Base-by-base conservation (phyloP, 1,284 basidiomycete genomes). In the Trametes polyzona region DNA sequence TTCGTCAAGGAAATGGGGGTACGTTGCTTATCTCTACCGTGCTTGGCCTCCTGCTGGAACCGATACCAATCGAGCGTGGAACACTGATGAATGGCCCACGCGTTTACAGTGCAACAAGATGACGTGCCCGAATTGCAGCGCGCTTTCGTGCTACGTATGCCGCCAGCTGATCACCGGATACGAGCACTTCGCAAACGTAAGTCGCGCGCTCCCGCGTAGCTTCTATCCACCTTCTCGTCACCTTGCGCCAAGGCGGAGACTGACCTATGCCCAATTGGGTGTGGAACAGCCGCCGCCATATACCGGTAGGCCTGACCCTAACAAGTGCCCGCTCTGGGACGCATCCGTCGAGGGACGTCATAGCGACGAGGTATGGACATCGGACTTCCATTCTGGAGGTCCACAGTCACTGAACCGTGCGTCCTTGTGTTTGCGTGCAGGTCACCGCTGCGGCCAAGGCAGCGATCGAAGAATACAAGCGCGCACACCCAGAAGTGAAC, bases 61-160 rank as follows among this genome's bases (percentile, higher is more conserved):
- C 12, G 21, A 12, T 24, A 14, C 4, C 23, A 12, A 27, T n/a
- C 14, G 9, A 17, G 24, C 21, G 19, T n/a, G 10, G 12, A n/a
- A 6, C 24, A 21, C 48, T 40, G 16, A 40, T 12, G 9, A 19
- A 1, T 14, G 44, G n/a, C 23, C 36, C 26, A 26, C 21, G 36
- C 11, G 30, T 14, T 29, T 47, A 17, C 63, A 91, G 87, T 92
- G 90, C 73, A 92, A 92, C 77, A 92, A 91, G 69, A 91, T 92
- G 85, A 80, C 75, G 12, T 94, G 92, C 65, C 79, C 84, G 1
- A 75, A 84, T 55, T 95, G 92, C 65, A 57, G 52, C 3, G 86
- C 90, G 0, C 36, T 88, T 24, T 91, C 86, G 0, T 95, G 92
- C 70, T 94, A 94, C 68, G 76, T 90, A 16, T 95, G 92, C 68